These are phyloP conservation scores for Fusarium phyllophilum DNA, from an alignment of 2,329 filamentous ascomycete genomes.

Conservation along the genomic window DNA sequence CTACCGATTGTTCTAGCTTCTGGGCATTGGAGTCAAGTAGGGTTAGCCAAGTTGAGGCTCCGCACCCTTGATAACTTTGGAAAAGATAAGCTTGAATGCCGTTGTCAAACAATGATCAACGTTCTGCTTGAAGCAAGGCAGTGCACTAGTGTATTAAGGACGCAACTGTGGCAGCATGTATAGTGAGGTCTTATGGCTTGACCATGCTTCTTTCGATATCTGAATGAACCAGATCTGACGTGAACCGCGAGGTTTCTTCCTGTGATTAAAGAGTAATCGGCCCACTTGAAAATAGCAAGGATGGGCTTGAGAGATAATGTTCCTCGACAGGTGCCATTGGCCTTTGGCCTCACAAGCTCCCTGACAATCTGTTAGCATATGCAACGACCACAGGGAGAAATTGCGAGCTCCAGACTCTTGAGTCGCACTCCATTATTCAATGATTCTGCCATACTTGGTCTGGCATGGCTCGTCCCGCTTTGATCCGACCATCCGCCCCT, in stretches of 20 bases:
- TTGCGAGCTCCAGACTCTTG: neutral
- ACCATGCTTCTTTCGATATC: neutral
- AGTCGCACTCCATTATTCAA: conserved; percentile 11
- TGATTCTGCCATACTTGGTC: conserved; percentile 22
- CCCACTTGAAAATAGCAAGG: conserved; percentile 13
- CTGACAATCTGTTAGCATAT: conserved; percentile 14
- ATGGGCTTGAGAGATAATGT: conserved; percentile 9
- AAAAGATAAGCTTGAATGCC: conserved; percentile 12
- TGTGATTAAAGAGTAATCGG: neutral
- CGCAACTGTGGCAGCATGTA: neutral
- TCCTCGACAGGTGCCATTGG: conserved; percentile 1
- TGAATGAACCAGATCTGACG: neutral
- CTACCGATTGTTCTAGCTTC: conserved; percentile 22
- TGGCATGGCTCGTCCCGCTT: conserved; percentile 35
- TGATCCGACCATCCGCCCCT: conserved; percentile 32
- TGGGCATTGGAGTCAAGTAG: conserved; percentile 18
- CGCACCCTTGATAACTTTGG: neutral
- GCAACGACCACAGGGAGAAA: neutral
- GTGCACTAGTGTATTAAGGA: neutral
- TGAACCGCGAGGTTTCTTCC: neutral
- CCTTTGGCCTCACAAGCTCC: neutral
- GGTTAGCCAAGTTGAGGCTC: conserved; percentile 28
- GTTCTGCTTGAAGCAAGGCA: neutral
- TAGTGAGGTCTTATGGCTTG: neutral
- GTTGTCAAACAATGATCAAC: neutral